phyloP scores from a whole-genome alignment of 441 rosid species.

The Pelargonium australe region DNA sequence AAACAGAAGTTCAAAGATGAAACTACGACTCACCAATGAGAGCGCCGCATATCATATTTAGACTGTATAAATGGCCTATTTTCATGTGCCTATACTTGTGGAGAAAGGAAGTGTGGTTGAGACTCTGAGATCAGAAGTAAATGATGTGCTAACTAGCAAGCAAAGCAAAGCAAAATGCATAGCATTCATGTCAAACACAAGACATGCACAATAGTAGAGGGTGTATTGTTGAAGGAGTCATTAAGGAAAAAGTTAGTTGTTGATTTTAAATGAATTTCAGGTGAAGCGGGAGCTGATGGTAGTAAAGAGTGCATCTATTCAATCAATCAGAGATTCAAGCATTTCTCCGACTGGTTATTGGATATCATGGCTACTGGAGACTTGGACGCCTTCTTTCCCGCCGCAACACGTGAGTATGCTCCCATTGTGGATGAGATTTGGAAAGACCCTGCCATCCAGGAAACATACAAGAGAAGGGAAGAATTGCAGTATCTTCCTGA shows the following conservation, averaged over 20 bases:
- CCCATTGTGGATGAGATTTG: conserved; percentile 96
- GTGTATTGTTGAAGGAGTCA: conserved; percentile 13
- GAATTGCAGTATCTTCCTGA: conserved; percentile 97
- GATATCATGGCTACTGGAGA: conserved; percentile 98
- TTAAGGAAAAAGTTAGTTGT: conserved; percentile 13
- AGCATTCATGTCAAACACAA: background rate
- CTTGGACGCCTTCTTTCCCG: conserved; percentile 99
- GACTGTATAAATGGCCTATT: background rate
- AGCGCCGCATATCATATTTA: too few species aligned
- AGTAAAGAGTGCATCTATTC: conserved; percentile 53
- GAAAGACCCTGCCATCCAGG: conserved; percentile 95
- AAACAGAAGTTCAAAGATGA: too few species aligned
- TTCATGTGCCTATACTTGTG: background rate
- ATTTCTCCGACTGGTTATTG: conserved; percentile 96
- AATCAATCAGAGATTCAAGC: conserved; percentile 85
- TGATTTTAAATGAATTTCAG: conserved; percentile 27
- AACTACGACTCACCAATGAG: too few species aligned
- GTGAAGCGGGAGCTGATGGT: conserved; percentile 40
- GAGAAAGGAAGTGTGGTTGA: background rate
- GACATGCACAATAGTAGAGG: background rate
- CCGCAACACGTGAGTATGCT: conserved; percentile 97
- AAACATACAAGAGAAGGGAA: conserved; percentile 70
- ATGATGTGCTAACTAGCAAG: too few species aligned
- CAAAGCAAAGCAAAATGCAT: too few species aligned
- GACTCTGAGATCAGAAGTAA: too few species aligned